Percentiles rank a stretch among this genome's conserved stretches.
Conservation (phyloP, 768 basidiomycete genomes). For the Psilocybe subaeruginosa region DNA sequence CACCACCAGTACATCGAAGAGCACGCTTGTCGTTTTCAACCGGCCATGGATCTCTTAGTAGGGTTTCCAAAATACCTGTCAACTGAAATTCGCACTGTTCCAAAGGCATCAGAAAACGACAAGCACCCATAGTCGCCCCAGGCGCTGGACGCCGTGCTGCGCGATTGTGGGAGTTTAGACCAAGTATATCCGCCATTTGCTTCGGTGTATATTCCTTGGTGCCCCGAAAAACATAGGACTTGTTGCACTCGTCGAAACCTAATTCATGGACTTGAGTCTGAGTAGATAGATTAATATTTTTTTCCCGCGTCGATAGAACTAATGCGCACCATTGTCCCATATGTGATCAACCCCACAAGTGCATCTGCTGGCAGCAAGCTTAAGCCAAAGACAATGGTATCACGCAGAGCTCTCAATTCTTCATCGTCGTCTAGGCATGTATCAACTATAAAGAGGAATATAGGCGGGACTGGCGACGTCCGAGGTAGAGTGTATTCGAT, state of each 20-base stretch:
- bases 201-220: conserved; percentile 96
- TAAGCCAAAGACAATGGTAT: conserved; percentile 93
- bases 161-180: conserved; percentile 75
- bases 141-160: conserved; percentile 86
- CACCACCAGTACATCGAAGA: conserved; percentile 93
- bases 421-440: conserved; percentile 97
- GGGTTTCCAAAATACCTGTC: conserved; percentile 86
- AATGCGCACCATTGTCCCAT: conserved; percentile 87
- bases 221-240: conserved; percentile 98
- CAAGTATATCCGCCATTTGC: conserved; percentile 98
- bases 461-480: conserved; percentile 88
- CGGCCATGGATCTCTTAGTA: conserved; percentile 95
- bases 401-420: conserved; percentile 93
- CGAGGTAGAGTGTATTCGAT: conserved; percentile 99
- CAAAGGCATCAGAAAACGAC: conserved; percentile 90
- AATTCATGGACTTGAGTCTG: conserved; percentile 99
- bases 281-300: background rate
- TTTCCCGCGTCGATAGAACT: background rate
- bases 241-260: conserved; percentile 93
- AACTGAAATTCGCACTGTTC: conserved; percentile 96
- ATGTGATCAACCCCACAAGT: conserved; percentile 95
- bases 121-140: conserved; percentile 66
- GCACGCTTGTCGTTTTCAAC: conserved; percentile 94
- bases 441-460: conserved; percentile 97
- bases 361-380: conserved; percentile 92